Conservation (phyloP, 176 grass and related monocot species). For the Zizania latifolia region DNA sequence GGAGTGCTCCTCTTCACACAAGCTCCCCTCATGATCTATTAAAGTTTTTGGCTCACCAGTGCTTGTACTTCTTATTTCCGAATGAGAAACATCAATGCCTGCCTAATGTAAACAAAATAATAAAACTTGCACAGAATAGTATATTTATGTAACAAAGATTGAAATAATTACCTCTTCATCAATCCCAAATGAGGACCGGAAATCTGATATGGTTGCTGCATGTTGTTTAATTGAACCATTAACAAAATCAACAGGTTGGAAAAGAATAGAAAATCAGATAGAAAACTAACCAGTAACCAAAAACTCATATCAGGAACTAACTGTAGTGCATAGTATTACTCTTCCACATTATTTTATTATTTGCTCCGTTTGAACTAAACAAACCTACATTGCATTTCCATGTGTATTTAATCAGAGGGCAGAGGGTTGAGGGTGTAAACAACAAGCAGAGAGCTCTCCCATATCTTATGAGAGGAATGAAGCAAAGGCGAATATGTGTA, state of each 20-base stretch:
- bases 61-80: slow-evolving; percentile 24
- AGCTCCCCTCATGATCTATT: slow-evolving; percentile 26
- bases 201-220: slow-evolving; percentile 36
- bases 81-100: slow-evolving; percentile 40
- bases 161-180: slow-evolving; percentile 43
- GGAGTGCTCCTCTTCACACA: slow-evolving; percentile 33
- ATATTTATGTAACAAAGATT: slow-evolving; percentile 14
- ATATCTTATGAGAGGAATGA: slow-evolving; percentile 3
- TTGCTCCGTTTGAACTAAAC: neutral
- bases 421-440: neutral
- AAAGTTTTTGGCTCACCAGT: slow-evolving; percentile 19
- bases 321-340: neutral
- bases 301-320: slow-evolving; percentile 1
- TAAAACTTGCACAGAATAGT: slow-evolving; percentile 27
- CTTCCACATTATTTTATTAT: slow-evolving; percentile 5
- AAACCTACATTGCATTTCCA: slow-evolving; percentile 1
- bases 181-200: slow-evolving; percentile 32
- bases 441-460: neutral
- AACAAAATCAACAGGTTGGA: slow-evolving; percentile 38
- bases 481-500: slow-evolving; percentile 1
- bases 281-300: slow-evolving; percentile 10
- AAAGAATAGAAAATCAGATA: slow-evolving; percentile 3
- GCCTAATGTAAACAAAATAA: slow-evolving; percentile 56
- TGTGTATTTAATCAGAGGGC: neutral
- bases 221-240: slow-evolving; percentile 26